Percentiles rank a stretch among this genome's conserved stretches.
Conservation (phyloP, 495 filamentous ascomycete genomes). For the Penicillium goetzii region DNA sequence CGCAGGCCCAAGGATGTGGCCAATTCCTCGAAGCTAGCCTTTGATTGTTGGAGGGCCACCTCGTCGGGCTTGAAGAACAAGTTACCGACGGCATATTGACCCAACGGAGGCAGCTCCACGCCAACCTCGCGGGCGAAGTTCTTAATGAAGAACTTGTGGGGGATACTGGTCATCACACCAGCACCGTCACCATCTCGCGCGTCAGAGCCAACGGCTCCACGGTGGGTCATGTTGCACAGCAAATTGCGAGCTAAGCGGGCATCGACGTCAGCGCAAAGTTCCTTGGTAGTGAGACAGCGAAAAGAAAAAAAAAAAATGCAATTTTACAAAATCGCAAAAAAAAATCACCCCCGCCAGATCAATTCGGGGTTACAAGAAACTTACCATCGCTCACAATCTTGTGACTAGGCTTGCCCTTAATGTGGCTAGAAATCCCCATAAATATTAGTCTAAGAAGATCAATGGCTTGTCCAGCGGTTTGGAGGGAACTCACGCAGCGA, state of each 20-base stretch:
- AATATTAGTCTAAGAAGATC: slow-evolving; percentile 17
- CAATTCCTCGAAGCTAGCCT: slow-evolving; percentile 86
- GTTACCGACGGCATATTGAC: slow-evolving; percentile 97
- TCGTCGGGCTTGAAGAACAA: slow-evolving; percentile 97
- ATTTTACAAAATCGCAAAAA: neutral
- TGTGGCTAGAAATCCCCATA: slow-evolving; percentile 66
- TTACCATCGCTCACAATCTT: slow-evolving; percentile 99
- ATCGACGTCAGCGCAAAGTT: slow-evolving; percentile 24
- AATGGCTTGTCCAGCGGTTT: slow-evolving; percentile 4
- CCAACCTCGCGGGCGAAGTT: slow-evolving; percentile 92
- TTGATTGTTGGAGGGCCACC: slow-evolving; percentile 84
- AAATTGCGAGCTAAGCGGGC: slow-evolving; percentile 73
- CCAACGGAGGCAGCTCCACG: slow-evolving; percentile 80
- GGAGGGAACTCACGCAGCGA: slow-evolving; percentile 79
- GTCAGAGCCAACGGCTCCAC: slow-evolving; percentile 97
- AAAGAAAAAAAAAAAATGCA: neutral
- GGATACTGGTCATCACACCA: slow-evolving; percentile 99
- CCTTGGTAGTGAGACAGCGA: neutral
- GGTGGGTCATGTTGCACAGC: slow-evolving; percentile 99
- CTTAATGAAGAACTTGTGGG: slow-evolving; percentile 98
- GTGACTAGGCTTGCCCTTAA: slow-evolving; percentile 96
- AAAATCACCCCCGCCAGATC: neutral
- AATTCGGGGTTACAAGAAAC: slow-evolving; percentile 31
- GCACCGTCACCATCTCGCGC: slow-evolving; percentile 97
- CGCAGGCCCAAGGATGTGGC: slow-evolving; percentile 84